phyloP scores from a whole-genome alignment of 495 filamentous ascomycete species.

The Xylaria castorea region DNA sequence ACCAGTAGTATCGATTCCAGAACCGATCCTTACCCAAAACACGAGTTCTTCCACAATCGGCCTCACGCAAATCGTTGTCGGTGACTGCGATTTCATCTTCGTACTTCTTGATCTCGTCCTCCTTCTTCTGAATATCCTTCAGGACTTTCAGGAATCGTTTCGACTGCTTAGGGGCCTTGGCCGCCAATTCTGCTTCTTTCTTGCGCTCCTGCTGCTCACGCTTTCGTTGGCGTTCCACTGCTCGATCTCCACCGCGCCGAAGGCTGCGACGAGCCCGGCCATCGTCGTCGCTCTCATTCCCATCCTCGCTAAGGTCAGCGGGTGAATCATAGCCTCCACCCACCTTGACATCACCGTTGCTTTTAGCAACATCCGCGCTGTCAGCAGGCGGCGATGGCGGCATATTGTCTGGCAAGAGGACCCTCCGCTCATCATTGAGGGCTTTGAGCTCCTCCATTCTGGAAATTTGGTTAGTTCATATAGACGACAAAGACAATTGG shows the following conservation, averaged over 20 bases:
- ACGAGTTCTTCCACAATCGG: slow-evolving; percentile 87
- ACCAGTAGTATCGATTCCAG: slow-evolving; percentile 99
- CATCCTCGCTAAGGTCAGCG: slow-evolving; percentile 67
- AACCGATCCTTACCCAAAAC: slow-evolving; percentile 92
- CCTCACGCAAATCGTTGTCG: slow-evolving; percentile 91
- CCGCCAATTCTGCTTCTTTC: slow-evolving; percentile 78
- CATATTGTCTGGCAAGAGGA: slow-evolving; percentile 76
- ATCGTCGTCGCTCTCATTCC: slow-evolving; percentile 68
- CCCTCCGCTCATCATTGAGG: slow-evolving; percentile 86
- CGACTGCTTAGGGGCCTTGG: slow-evolving; percentile 83
- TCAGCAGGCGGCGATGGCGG: slow-evolving; percentile 70
- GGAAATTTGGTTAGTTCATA: slow-evolving; percentile 33
- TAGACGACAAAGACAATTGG: slow-evolving; percentile 17
- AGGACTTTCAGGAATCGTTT: slow-evolving; percentile 84
- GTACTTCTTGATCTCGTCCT: slow-evolving; percentile 75
- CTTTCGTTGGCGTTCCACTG: slow-evolving; percentile 81
- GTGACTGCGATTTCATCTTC: slow-evolving; percentile 83
- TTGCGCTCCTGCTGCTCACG: slow-evolving; percentile 84
- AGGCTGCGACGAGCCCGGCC: slow-evolving; percentile 70
- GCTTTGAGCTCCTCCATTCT: slow-evolving; percentile 83
- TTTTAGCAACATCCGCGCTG: slow-evolving; percentile 47
- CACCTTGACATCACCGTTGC: slow-evolving; percentile 65
- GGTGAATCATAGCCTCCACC: slow-evolving; percentile 66
- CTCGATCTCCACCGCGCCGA: slow-evolving; percentile 78
- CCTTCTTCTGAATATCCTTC: slow-evolving; percentile 85